Evolutionary conservation across 106 monocot species (phyloP).

Genomic region (Dendrobium officinale): DNA sequence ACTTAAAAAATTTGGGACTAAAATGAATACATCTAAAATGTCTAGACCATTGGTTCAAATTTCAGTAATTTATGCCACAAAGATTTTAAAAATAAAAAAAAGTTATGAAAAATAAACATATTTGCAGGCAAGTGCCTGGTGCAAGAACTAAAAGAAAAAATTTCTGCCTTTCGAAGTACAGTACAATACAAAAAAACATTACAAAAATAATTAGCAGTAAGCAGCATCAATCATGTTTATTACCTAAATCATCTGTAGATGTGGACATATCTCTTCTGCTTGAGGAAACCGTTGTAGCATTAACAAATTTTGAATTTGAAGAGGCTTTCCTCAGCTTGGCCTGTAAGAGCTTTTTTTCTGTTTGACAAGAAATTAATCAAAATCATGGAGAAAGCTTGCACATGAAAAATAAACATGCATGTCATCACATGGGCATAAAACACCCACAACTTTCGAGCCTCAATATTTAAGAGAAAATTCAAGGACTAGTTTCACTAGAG

Average conservation of each 20-base stretch:
- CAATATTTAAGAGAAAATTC: background rate
- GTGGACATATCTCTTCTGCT: slow-evolving; percentile 46
- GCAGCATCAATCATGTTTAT: slow-evolving; percentile 1
- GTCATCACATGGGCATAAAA: background rate
- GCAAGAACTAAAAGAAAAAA: background rate
- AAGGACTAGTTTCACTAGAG: background rate
- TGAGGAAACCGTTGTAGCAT: slow-evolving; percentile 14
- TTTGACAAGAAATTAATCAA: slow-evolving; percentile 6
- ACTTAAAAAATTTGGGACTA: no score
- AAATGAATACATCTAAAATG: no score
- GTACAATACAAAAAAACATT: background rate
- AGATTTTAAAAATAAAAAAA: background rate
- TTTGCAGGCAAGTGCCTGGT: background rate
- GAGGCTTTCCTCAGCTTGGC: slow-evolving; percentile 57
- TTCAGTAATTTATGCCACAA: background rate
- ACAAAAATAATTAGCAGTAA: background rate
- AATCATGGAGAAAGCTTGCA: slow-evolving; percentile 7
- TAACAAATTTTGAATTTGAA: slow-evolving; percentile 21
- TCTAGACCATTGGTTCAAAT: background rate
- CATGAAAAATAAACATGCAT: background rate
- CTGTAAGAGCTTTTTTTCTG: slow-evolving; percentile 81
- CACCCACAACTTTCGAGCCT: background rate
- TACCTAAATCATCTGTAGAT: slow-evolving; percentile 70
- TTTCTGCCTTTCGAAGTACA: background rate
- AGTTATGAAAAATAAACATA: background rate